These are phyloP conservation scores for Adiantum capillusveneris DNA, from an alignment of 75 land plant genomes.

Conservation along the genomic window DNA sequence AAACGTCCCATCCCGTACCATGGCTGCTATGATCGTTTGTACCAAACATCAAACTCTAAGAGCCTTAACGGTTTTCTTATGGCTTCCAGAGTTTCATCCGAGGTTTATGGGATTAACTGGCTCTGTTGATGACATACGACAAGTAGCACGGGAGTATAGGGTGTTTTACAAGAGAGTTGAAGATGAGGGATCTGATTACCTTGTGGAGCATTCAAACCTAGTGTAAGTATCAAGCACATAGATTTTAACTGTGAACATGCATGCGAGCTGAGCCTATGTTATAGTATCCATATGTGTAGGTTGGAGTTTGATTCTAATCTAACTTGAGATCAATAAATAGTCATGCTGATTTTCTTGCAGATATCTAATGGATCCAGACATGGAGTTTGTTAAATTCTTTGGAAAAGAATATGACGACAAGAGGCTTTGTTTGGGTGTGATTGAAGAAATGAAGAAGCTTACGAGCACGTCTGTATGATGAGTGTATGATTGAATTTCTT, in stretches of 20 bases:
- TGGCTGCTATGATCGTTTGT: no score
- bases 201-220: constrained; percentile 78
- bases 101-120: constrained; percentile 88
- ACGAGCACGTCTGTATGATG: no score
- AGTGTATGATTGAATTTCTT: no score
- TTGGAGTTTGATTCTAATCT: neutral
- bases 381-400: constrained; percentile 64
- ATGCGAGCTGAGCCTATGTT: neutral
- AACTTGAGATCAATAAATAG: neutral
- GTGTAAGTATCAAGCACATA: constrained; percentile 35
- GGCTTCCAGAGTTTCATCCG: constrained; percentile 71
- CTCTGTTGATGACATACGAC: constrained; percentile 52
- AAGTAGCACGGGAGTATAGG: constrained; percentile 69
- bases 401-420: constrained; percentile 67
- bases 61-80: neutral
- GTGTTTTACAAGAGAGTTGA: constrained; percentile 73
- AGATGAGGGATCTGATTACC: constrained; percentile 79
- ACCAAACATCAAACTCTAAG: neutral
- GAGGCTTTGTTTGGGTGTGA: constrained; percentile 49
- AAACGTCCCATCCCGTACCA: no score
- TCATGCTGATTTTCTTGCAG: constrained; percentile 22
- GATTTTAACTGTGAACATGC: neutral
- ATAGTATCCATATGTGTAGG: neutral
- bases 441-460: constrained; percentile 44
- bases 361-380: constrained; percentile 72